These are phyloP conservation scores for Kodamaea fungicola DNA, from an alignment of 1,139 yeast species.

Conservation along the genomic window DNA sequence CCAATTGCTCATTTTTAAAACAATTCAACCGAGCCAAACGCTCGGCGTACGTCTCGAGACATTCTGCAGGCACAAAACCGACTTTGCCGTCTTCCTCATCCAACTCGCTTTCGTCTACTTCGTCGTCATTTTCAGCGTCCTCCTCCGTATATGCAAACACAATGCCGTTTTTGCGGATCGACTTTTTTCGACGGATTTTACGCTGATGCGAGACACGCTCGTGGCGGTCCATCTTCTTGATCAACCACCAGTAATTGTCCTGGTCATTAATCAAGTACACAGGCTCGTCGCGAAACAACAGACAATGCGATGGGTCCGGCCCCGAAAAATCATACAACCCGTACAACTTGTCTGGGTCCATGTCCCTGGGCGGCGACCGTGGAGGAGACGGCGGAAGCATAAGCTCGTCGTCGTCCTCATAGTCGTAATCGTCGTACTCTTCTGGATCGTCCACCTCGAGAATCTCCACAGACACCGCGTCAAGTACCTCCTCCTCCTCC, in stretches of 20 bases:
- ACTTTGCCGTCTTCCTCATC: constrained; percentile 60
- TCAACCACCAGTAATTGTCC: constrained; percentile 97
- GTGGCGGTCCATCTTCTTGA: constrained; percentile 53
- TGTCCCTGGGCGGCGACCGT: constrained; percentile 74
- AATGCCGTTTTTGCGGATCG: constrained; percentile 7
- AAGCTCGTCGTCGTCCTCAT: constrained; percentile 11
- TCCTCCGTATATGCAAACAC: constrained; percentile 7
- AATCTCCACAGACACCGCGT: neutral
- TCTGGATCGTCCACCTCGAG: constrained; percentile 8
- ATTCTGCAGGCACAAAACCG: constrained; percentile 97
- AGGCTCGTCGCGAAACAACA: constrained; percentile 75
- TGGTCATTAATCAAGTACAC: constrained; percentile 80
- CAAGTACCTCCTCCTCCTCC: neutral
- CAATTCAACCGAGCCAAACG: constrained; percentile 88
- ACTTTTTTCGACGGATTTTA: constrained; percentile 7
- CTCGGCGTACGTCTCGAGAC: constrained; percentile 87
- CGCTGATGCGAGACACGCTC: constrained; percentile 24
- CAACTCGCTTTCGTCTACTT: constrained; percentile 10
- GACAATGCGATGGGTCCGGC: constrained; percentile 92
- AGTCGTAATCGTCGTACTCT: constrained; percentile 19
- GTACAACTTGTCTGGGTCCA: constrained; percentile 80
- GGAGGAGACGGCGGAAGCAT: constrained; percentile 60
- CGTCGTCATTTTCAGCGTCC: constrained; percentile 13
- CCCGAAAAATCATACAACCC: constrained; percentile 88
- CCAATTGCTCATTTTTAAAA: constrained; percentile 82